phyloP scores from a whole-genome alignment of 192 early-diverging fungal genomes.

The Gonapodya prolifera region DNA sequence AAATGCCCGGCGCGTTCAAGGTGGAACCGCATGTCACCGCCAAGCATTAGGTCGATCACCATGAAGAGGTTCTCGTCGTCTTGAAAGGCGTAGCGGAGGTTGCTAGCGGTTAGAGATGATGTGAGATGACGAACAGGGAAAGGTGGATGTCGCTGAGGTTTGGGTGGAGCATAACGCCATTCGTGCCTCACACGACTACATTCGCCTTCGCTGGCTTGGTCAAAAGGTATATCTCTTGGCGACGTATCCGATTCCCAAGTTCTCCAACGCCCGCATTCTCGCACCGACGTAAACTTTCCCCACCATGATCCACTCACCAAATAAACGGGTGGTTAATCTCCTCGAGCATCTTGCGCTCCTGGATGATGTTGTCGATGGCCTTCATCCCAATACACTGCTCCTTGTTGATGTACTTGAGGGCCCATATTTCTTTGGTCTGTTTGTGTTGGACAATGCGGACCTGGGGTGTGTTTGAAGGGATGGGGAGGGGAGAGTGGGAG shows the following conservation, averaged over 20 bases:
- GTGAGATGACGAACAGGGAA: no score
- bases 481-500: background rate
- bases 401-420: conserved; percentile 98
- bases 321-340: conserved; percentile 72
- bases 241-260: no score
- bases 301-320: no score
- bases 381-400: conserved; percentile 75
- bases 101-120: conserved; percentile 49
- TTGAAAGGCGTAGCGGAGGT: conserved; percentile 90
- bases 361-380: conserved; percentile 79
- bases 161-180: no score
- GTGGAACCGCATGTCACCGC: conserved; percentile 88
- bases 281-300: no score
- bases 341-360: conserved; percentile 78
- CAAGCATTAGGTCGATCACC: conserved; percentile 87
- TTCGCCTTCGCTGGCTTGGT: no score
- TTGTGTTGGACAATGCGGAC: conserved; percentile 89
- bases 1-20: conserved; percentile 58
- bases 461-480: conserved; percentile 16
- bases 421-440: conserved; percentile 59
- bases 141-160: no score
- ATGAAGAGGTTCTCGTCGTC: conserved; percentile 89
- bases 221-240: no score
- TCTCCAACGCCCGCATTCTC: no score
- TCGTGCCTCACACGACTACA: no score